Conservation (phyloP, 805 yeast species). For the Phaffomyces opuntiae region DNA sequence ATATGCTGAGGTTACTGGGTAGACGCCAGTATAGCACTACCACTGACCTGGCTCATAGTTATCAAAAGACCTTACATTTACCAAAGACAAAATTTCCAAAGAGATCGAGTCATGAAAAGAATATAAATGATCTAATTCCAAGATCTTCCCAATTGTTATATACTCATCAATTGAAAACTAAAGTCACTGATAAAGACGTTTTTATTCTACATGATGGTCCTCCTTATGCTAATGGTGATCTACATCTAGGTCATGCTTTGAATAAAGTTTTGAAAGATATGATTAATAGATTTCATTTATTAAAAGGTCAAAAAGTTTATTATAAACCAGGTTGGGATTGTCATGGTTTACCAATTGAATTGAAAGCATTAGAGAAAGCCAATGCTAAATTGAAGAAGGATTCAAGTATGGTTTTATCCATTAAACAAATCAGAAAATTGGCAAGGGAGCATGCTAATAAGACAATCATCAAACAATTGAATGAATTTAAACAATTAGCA, state of each 20-base stretch:
- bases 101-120: constrained; percentile 43
- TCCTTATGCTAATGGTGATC: constrained; percentile 93
- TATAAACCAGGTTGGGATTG: constrained; percentile 98
- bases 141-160: constrained; percentile 56
- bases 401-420: constrained; percentile 29
- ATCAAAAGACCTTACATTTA: constrained; percentile 29
- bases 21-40: constrained; percentile 1
- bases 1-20: background rate
- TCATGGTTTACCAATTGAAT: constrained; percentile 95
- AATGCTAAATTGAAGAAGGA: constrained; percentile 28
- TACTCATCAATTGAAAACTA: constrained; percentile 44
- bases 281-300: constrained; percentile 61
- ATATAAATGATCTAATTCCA: constrained; percentile 38
- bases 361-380: constrained; percentile 60
- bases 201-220: constrained; percentile 94
- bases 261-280: constrained; percentile 88
- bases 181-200: constrained; percentile 28
- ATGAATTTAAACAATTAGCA: constrained; percentile 61
- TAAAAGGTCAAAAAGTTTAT: constrained; percentile 53
- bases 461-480: constrained; percentile 57
- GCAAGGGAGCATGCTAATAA: constrained; percentile 65
- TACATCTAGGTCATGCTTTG: constrained; percentile 88
- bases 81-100: constrained; percentile 68
- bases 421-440: constrained; percentile 52
- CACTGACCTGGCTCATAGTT: constrained; percentile 18